phyloP scores from a whole-genome alignment of 257 asterid genomes.

The Gentiana macrophylla region DNA sequence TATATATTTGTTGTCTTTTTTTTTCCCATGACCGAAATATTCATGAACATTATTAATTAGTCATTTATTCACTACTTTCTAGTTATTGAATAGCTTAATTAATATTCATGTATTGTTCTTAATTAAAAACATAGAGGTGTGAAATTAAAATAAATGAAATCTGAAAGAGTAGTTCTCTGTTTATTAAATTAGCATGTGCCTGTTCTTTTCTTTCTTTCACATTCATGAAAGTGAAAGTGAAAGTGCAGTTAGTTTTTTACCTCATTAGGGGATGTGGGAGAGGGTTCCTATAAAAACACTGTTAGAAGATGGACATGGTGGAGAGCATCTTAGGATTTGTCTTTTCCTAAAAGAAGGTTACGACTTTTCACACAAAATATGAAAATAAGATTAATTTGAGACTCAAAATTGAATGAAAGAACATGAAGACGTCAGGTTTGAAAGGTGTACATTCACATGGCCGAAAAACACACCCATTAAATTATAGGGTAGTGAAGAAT shows the following conservation, averaged over 20 bases:
- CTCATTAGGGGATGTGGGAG: not conserved
- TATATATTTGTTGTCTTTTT: not conserved
- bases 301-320: conserved; percentile 13
- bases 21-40: not conserved
- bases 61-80: not conserved
- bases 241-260: not conserved
- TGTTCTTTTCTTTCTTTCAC: conserved; percentile 9
- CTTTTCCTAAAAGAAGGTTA: conserved; percentile 15
- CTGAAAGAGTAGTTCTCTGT: conserved; percentile 21
- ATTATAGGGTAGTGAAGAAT: no score
- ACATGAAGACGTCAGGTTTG: no score
- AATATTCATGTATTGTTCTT: not conserved
- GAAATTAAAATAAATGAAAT: conserved; percentile 12
- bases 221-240: conserved; percentile 23
- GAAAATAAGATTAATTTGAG: no score
- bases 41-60: not conserved
- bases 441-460: no score
- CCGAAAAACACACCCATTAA: no score
- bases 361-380: no score
- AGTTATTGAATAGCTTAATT: not conserved
- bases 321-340: conserved; percentile 16
- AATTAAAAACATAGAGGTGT: conserved; percentile 5
- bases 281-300: not conserved
- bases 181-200: conserved; percentile 19
- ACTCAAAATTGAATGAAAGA: no score